Evolutionary conservation across 257 asterid species (phyloP).

Genomic region (Nicotiana paniculata): DNA sequence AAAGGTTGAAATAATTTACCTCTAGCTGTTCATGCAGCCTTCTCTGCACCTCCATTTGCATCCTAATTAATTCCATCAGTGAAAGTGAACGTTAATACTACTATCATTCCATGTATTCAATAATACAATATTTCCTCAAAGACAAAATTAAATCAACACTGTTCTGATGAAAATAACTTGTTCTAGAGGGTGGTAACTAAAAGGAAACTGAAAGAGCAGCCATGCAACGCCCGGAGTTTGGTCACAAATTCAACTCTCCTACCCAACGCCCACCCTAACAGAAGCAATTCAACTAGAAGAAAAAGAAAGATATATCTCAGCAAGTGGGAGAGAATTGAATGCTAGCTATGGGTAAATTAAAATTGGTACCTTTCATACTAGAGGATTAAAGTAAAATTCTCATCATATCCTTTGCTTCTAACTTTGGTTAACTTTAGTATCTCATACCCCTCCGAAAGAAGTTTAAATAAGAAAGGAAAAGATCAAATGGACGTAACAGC

Average conservation of each 20-base stretch:
- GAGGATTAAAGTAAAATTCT: background rate
- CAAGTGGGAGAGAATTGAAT: background rate
- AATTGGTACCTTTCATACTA: background rate
- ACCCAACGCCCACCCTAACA: background rate
- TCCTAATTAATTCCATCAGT: conserved; percentile 71
- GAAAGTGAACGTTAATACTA: conserved; percentile 34
- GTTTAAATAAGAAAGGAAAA: background rate
- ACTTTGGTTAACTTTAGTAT: background rate
- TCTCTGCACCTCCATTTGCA: conserved; percentile 98
- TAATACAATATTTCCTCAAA: conserved; percentile 14
- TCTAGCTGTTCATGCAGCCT: conserved; percentile 94
- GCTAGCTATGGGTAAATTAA: background rate
- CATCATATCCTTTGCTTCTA: background rate
- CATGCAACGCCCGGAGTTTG: background rate
- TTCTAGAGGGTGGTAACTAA: background rate
- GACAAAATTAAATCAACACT: conserved; percentile 6
- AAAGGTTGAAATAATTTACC: conserved; percentile 31
- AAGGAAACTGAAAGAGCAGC: background rate
- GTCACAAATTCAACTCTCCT: background rate
- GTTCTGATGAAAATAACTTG: background rate
- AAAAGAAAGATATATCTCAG: background rate
- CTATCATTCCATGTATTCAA: conserved; percentile 17
- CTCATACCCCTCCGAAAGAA: background rate
- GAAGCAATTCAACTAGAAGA: background rate
- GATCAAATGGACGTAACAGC: background rate